Evolutionary conservation across 2,329 filamentous ascomycete genomes (phyloP).

Genomic region (Aureobasidium leucospermi): DNA sequence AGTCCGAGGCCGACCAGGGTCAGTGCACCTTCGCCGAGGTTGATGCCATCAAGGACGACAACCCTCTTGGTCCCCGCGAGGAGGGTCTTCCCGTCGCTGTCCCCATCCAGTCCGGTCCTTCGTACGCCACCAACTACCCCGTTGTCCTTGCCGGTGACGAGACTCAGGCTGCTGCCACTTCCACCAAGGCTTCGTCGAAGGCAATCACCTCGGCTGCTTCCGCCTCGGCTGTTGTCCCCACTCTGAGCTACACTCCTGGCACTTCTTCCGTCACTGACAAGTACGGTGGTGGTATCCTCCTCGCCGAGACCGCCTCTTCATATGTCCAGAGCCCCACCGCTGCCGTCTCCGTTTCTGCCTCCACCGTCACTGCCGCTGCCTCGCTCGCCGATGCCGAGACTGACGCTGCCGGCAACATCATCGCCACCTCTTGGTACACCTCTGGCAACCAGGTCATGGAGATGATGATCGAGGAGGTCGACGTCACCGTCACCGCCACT

Average conservation of each 20-base stretch:
- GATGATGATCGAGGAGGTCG: conserved; percentile 37
- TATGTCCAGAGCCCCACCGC: conserved; percentile 11
- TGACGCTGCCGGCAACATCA: conserved; percentile 20
- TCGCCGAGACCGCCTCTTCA: conserved; percentile 17
- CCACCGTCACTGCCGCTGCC: conserved; percentile 21
- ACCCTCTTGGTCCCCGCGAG: conserved; percentile 49
- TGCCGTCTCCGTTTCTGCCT: not conserved
- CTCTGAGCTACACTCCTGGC: conserved; percentile 28
- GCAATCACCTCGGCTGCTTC: conserved; percentile 10
- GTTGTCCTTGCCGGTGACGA: conserved; percentile 23
- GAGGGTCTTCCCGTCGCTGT: conserved; percentile 59
- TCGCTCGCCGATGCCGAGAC: conserved; percentile 17
- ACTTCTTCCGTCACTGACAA: conserved; percentile 25
- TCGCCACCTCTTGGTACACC: conserved; percentile 37
- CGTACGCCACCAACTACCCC: conserved; percentile 31
- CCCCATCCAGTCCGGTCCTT: conserved; percentile 40
- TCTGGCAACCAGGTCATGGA: conserved; percentile 37
- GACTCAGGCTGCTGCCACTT: conserved; percentile 20
- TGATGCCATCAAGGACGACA: conserved; percentile 47
- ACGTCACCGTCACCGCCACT: conserved; percentile 34
- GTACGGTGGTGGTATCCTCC: conserved; percentile 29
- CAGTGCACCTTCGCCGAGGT: conserved; percentile 60
- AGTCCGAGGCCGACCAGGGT: conserved; percentile 46
- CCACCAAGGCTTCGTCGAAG: conserved; percentile 14
- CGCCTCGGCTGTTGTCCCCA: conserved; percentile 24